Evolutionary conservation across 2,329 filamentous ascomycete genomes (phyloP).

Genomic region (Pseudocercospora musae): DNA sequence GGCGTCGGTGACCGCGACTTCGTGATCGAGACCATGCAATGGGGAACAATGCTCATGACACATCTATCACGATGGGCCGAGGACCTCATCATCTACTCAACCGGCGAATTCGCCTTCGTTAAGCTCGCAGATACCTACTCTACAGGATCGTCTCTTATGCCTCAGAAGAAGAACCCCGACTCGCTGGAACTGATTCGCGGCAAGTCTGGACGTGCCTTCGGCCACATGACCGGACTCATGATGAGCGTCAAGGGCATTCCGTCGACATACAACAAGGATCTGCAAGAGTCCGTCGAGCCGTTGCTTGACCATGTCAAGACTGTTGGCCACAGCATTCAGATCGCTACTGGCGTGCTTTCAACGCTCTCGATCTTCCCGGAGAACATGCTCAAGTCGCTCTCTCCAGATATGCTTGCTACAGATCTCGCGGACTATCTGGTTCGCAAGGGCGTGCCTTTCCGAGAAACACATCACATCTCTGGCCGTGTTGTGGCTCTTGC

Average conservation of each 20-base stretch:
- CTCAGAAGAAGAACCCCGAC: slow-evolving; percentile 81
- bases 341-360: slow-evolving; percentile 74
- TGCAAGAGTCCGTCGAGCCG: slow-evolving; percentile 86
- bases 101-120: slow-evolving; percentile 73
- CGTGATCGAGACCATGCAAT: slow-evolving; percentile 76
- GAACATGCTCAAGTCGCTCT: slow-evolving; percentile 74
- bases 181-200: slow-evolving; percentile 72
- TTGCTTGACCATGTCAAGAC: slow-evolving; percentile 82
- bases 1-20: slow-evolving; percentile 78
- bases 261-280: slow-evolving; percentile 84
- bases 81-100: slow-evolving; percentile 80
- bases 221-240: slow-evolving; percentile 77
- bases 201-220: slow-evolving; percentile 72
- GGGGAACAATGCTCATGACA: slow-evolving; percentile 72
- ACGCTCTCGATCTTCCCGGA: slow-evolving; percentile 68
- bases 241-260: slow-evolving; percentile 73
- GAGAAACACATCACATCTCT: slow-evolving; percentile 76
- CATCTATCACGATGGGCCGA: slow-evolving; percentile 80
- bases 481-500: slow-evolving; percentile 69
- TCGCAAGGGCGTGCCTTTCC: slow-evolving; percentile 68
- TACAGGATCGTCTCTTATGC: slow-evolving; percentile 74
- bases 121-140: slow-evolving; percentile 74
- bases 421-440: slow-evolving; percentile 65
- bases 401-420: slow-evolving; percentile 78
- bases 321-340: slow-evolving; percentile 74